Base-by-base conservation (phyloP, 2,329 filamentous ascomycete genomes). In the Dendrostoma leiphaemia region DNA sequence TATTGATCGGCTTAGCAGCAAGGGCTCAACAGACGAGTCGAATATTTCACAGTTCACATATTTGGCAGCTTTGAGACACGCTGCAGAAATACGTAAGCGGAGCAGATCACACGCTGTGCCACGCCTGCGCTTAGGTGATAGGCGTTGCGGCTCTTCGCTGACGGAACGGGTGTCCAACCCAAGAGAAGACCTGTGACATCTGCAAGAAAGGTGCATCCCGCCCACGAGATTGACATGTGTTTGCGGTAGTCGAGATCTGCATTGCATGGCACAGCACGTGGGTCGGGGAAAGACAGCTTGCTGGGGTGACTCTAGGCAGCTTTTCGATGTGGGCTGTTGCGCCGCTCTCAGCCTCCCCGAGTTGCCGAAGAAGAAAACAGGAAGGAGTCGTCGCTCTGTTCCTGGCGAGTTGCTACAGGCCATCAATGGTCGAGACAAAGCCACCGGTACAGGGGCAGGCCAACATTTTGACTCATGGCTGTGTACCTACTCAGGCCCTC, bases 341-440 rank as follows among this genome's bases (percentile, higher is more conserved):
- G 53, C 43, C 53, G 23, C 23, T 31, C 53, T 55, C 52, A 55
- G 53, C 53, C 48, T 47, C 53, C 19, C 29, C 34, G 35, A 43
- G 24, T 19, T 52, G 19, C 48, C 32, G n/a, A n/a, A n/a, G n/a
- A n/a, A n/a, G n/a, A n/a, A n/a, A n/a, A n/a, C n/a, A n/a, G n/a
- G n/a, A n/a, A n/a, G n/a, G n/a, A n/a, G n/a, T n/a, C n/a, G 48
- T 32, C 19, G 48, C 35, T 52, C 48, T 41, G 29, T 28, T 46
- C 31, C 49, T 37, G 31, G 49, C 32, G 24, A 40, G 19, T 12
- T 34, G 40, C 17, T 19, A 40, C 10, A 21, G 10, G 8, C 29
- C 37, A 26, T 23, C 28, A 34, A n/a, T n/a, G n/a, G n/a, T n/a
- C 41, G 24, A 35, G 8, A 13, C 47, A 32, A 48, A 19, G 37